Percentiles rank a stretch among this genome's conserved stretches.
These are phyloP conservation scores for Gossypium australe DNA, from an alignment of 345 rosid genomes.

Conservation along the genomic window DNA sequence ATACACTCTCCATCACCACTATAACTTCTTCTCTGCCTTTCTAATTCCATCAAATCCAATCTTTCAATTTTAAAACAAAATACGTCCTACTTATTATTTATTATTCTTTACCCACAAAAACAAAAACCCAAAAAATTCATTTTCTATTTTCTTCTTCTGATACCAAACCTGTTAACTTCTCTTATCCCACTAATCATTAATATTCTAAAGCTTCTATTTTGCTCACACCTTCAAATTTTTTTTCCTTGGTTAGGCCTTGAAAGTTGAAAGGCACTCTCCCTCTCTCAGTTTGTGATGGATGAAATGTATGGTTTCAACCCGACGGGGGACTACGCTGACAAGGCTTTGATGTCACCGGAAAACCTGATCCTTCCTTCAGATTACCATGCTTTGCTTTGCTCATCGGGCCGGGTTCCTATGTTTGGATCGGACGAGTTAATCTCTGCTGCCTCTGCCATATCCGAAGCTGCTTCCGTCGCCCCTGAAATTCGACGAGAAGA, in stretches of 20 bases:
- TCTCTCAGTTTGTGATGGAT: conserved; percentile 43
- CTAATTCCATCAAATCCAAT: conserved; percentile 27
- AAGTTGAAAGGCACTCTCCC: neutral
- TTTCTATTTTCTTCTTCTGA: neutral
- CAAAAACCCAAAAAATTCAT: neutral
- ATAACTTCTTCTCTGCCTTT: conserved; percentile 23
- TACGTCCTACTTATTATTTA: neutral
- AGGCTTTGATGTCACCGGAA: conserved; percentile 62
- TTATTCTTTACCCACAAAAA: neutral
- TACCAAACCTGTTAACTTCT: neutral
- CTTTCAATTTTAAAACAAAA: neutral
- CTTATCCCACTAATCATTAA: neutral
- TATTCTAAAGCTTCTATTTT: neutral
- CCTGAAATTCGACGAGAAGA: conserved; percentile 46
- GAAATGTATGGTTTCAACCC: conserved; percentile 64
- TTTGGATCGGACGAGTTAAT: conserved; percentile 65
- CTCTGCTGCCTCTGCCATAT: conserved; percentile 53
- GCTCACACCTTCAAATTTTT: neutral
- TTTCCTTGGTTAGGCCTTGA: neutral
- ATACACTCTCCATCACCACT: conserved; percentile 28
- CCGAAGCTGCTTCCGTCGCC: conserved; percentile 55
- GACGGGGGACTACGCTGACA: conserved; percentile 49
- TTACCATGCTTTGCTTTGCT: conserved; percentile 36
- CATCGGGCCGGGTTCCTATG: conserved; percentile 42
- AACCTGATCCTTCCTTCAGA: conserved; percentile 50